These are phyloP conservation scores for Pseudocercospora eumusae DNA, from an alignment of 2,329 filamentous ascomycete species.

Conservation along the genomic window DNA sequence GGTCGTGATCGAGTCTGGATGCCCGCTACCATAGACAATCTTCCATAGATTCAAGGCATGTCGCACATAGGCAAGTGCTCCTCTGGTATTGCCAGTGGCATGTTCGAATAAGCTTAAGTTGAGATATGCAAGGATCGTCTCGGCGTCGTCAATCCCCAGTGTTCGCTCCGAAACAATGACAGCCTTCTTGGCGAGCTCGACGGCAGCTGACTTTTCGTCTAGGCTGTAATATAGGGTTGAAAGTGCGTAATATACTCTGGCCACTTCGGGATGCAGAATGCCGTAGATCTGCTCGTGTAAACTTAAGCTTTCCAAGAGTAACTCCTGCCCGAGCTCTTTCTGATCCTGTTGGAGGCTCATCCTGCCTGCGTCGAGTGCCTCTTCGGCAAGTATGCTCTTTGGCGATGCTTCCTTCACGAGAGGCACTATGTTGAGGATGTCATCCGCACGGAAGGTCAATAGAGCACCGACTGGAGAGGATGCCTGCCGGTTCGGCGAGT, in stretches of 20 bases:
- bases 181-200: conserved; percentile 93
- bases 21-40: conserved; percentile 88
- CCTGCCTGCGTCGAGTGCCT: conserved; percentile 90
- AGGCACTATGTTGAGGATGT: conserved; percentile 90
- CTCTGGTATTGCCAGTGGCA: conserved; percentile 83
- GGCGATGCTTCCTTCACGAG: conserved; percentile 92
- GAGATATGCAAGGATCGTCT: conserved; percentile 92
- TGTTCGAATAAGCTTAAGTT: conserved; percentile 95
- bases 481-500: conserved; percentile 50
- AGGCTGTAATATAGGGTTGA: conserved; percentile 96
- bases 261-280: conserved; percentile 93
- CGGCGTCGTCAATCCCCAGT: conserved; percentile 86
- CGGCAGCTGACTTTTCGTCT: conserved; percentile 95
- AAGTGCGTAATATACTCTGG: conserved; percentile 88
- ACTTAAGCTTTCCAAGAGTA: conserved; percentile 92
- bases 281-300: conserved; percentile 98
- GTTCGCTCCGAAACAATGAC: conserved; percentile 95
- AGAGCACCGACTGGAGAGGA: conserved; percentile 49
- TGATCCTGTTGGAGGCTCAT: conserved; percentile 96
- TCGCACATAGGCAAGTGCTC: conserved; percentile 83
- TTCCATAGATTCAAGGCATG: conserved; percentile 96
- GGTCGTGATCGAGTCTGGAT: conserved; percentile 97
- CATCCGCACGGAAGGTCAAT: conserved; percentile 75
- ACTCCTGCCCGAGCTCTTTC: conserved; percentile 91
- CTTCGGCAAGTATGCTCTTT: conserved; percentile 86